Evolutionary conservation across 2,329 filamentous ascomycete genomes (phyloP).

Genomic region (Biscogniauxia marginata): DNA sequence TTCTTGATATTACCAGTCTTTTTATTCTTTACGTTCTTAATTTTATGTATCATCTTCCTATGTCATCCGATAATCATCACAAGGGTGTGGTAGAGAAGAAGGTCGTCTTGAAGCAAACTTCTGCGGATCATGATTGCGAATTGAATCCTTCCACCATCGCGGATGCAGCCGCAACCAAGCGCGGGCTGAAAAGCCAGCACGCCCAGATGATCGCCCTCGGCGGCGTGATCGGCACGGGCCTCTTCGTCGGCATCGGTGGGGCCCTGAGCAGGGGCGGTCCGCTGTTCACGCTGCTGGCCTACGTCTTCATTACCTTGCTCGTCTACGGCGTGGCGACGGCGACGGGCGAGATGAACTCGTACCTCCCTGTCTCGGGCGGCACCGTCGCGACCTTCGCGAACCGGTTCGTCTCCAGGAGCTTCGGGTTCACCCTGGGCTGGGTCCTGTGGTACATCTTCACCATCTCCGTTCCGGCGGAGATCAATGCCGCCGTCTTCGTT

Average conservation of each 20-base stretch:
- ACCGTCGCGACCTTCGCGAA: slow-evolving; percentile 23
- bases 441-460: slow-evolving; percentile 45
- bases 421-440: slow-evolving; percentile 39
- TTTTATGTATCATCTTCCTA: no score
- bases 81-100: background rate
- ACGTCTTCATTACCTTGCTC: slow-evolving; percentile 48
- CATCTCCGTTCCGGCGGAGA: slow-evolving; percentile 43
- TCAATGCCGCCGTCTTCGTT: slow-evolving; percentile 43
- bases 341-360: slow-evolving; percentile 29
- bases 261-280: slow-evolving; percentile 21
- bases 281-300: slow-evolving; percentile 43
- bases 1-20: background rate
- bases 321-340: slow-evolving; percentile 52
- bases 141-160: no score
- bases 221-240: slow-evolving; percentile 36
- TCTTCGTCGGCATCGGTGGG: slow-evolving; percentile 41
- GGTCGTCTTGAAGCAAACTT: no score
- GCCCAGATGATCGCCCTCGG: slow-evolving; percentile 17
- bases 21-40: no score
- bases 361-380: slow-evolving; percentile 14
- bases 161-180: slow-evolving; percentile 1
- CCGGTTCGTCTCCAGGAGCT: slow-evolving; percentile 22
- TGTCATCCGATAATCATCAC: background rate
- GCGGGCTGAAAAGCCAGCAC: slow-evolving; percentile 4
- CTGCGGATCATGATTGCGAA: background rate